Evolutionary conservation across 2,329 filamentous ascomycete genomes (phyloP).

Genomic region (Penicillium sp.): DNA sequence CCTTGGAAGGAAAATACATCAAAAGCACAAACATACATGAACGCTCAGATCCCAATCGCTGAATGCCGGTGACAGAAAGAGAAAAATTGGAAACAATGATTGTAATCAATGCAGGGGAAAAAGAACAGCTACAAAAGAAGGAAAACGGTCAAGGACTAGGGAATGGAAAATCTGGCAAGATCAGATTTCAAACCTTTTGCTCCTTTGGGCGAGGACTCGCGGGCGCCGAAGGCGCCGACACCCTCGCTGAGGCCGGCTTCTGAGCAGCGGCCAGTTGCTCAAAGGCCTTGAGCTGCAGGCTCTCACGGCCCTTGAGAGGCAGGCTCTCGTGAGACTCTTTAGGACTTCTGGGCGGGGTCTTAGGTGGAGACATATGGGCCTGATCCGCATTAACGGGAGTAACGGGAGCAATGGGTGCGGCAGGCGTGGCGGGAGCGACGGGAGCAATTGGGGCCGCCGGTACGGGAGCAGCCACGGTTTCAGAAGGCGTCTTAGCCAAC

Average conservation of each 20-base stretch:
- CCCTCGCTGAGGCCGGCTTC: conserved; percentile 5
- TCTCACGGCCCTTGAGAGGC: conserved; percentile 6
- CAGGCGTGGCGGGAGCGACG: too few species aligned
- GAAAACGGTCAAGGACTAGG: background rate
- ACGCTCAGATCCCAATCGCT: background rate
- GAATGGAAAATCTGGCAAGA: background rate
- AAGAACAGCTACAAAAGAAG: background rate
- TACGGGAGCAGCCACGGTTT: conserved; percentile 3
- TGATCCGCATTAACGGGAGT: conserved; percentile 1
- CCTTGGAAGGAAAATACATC: conserved; percentile 1
- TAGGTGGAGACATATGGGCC: conserved; percentile 8
- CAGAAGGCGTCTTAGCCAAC: conserved; percentile 33
- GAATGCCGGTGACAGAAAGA: background rate
- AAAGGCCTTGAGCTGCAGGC: conserved; percentile 1
- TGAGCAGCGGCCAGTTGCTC: background rate
- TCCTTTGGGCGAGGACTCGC: conserved; percentile 11
- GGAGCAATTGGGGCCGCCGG: too few species aligned
- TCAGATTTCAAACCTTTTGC: background rate
- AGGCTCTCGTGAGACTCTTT: background rate
- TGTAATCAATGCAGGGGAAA: background rate
- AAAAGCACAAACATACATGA: background rate
- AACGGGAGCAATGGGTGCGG: too few species aligned
- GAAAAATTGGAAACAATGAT: background rate
- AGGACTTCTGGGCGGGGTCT: background rate
- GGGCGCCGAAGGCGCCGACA: conserved; percentile 20